Evolutionary conservation across 176 grass and related monocot species (phyloP).

Genomic region (Zoysia japonica): DNA sequence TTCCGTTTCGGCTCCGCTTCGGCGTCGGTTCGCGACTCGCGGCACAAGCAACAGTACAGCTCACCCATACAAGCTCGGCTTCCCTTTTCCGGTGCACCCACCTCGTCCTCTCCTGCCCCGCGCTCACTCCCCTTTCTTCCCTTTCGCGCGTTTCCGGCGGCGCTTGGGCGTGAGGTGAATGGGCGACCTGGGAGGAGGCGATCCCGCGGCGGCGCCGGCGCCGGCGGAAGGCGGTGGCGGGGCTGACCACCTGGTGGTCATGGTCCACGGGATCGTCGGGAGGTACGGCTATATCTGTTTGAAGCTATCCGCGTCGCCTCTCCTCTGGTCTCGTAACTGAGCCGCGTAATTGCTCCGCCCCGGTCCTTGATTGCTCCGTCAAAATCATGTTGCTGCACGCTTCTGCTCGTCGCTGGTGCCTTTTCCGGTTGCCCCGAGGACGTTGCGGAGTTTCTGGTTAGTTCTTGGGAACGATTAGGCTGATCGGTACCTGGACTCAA

Average conservation of each 20-base stretch:
- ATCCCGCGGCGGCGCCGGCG: not conserved
- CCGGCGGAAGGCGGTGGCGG: not conserved
- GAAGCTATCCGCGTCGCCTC: not conserved
- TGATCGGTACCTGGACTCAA: not conserved
- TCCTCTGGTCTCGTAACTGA: not conserved
- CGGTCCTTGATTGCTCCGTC: not conserved
- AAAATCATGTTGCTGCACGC: not conserved
- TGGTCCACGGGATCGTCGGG: slow-evolving; percentile 81
- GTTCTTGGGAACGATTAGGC: not conserved
- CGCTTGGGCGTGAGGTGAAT: not conserved
- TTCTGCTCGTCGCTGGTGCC: not conserved
- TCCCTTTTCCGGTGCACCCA: not conserved
- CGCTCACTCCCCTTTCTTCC: no score
- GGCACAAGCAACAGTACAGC: not conserved
- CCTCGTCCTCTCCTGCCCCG: not conserved
- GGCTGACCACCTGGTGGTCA: slow-evolving; percentile 64
- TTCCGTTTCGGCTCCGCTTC: slow-evolving; percentile 11
- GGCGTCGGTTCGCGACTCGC: not conserved
- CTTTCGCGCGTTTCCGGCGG: not conserved
- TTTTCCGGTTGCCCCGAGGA: not conserved
- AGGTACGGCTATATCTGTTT: slow-evolving; percentile 33
- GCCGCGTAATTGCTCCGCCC: slow-evolving; percentile 5
- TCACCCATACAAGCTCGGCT: no score
- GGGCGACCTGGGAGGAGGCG: slow-evolving; percentile 34
- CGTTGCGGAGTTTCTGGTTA: not conserved